Evolutionary conservation across 495 filamentous ascomycete species (phyloP), one percentile per base, ranked within the genome.

Genomic region (Chaetomium fimeti): DNA sequence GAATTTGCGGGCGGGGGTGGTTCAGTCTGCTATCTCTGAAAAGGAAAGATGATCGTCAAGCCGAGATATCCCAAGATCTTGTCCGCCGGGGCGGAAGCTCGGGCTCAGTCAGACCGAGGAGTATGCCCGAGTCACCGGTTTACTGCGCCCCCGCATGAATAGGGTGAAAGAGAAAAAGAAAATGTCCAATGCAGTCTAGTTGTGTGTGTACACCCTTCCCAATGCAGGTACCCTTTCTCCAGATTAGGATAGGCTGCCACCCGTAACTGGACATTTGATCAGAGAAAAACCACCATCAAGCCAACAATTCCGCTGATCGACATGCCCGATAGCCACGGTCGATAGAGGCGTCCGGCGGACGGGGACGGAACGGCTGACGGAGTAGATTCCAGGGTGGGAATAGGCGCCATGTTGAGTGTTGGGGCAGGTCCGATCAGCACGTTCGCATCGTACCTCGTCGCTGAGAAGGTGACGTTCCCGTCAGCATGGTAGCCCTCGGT

Each of bases 401-500:
- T 52, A 9, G 15, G 25, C 13, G 3, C 59, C 8, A 65, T 29
- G 20, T 2, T 27, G 42, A 69, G 55, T 0, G 42, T 59, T 60
- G 70, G 72, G 18, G 72, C 70, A 55, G 64, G 48, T 25, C 68
- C 72, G 51, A 60, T 57, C 25, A 66, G 32, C n/a, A 74, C 47
- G 9, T 56, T 22, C 43, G 69, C 58, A 16, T 32, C 58, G 32
- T 71, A 74, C 27, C 60, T 60, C 9, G 65, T 51, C 1, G 71
- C 66, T 28, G 68, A 67, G 57, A 74, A 74, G 11, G 70, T 74
- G 56, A 74, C 72, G 38, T 67, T 71, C 40, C 55, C 63, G 0
- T 38, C 57, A n/a, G 72, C 71, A 43, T 69, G 66, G 51, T 64
- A 73, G 5, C 66, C 68, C 36, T 74, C 72, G 27, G 66, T 64